Evolutionary conservation across 108 stramenopile species (phyloP).

Genomic region (Cyclotella distinguenda): DNA sequence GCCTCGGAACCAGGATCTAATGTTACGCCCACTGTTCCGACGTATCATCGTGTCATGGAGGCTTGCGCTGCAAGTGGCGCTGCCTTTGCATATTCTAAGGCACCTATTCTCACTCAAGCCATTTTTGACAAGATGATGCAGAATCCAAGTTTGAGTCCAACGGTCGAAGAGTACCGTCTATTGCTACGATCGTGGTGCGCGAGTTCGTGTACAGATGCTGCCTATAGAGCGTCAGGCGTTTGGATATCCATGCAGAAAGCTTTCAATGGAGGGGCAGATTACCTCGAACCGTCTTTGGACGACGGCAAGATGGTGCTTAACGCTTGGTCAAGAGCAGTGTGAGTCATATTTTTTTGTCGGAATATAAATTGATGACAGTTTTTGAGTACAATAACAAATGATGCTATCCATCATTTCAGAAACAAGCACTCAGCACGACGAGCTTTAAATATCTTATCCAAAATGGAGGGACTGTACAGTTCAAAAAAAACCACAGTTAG

Average conservation of each 20-base stretch:
- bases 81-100: slow-evolving; percentile 14
- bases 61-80: slow-evolving; percentile 27
- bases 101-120: slow-evolving; percentile 36
- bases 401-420: slow-evolving; percentile 23
- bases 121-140: slow-evolving; percentile 48
- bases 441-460: slow-evolving; percentile 52
- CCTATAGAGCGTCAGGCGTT: slow-evolving; percentile 72
- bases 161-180: slow-evolving; percentile 46
- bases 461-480: slow-evolving; percentile 53
- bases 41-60: slow-evolving; percentile 46
- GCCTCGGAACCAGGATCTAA: slow-evolving; percentile 14
- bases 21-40: slow-evolving; percentile 41
- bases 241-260: slow-evolving; percentile 62
- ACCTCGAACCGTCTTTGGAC: slow-evolving; percentile 75
- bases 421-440: slow-evolving; percentile 68
- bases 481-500: slow-evolving; percentile 45
- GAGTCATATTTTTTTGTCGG: slow-evolving; percentile 13
- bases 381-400: neutral
- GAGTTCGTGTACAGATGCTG: slow-evolving; percentile 44
- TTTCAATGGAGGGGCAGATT: slow-evolving; percentile 48
- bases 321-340: slow-evolving; percentile 71
- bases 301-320: slow-evolving; percentile 72
- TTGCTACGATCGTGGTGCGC: slow-evolving; percentile 66
- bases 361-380: neutral
- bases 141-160: slow-evolving; percentile 23